Evolutionary conservation across 257 asterid genomes (phyloP).

Genomic region (Cordia subcordata): DNA sequence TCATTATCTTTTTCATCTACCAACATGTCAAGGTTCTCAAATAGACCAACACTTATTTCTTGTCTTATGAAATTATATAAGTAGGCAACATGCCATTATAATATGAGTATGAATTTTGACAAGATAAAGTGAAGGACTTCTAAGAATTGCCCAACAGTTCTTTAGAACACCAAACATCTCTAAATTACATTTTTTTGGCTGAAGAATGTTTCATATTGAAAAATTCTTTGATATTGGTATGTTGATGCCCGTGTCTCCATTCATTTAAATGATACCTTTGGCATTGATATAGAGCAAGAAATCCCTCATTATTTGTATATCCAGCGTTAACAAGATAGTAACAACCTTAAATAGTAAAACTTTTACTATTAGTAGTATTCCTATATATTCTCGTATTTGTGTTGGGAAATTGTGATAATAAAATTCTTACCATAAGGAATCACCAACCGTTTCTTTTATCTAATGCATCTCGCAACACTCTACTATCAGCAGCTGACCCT

Average conservation of each 20-base stretch:
- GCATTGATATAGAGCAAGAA: constrained; percentile 13
- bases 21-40: too few relatives aligned
- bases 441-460: constrained; percentile 4
- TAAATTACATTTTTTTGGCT: neutral
- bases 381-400: neutral
- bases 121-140: too few relatives aligned
- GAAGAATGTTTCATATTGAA: constrained; percentile 1
- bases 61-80: too few relatives aligned
- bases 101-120: too few relatives aligned
- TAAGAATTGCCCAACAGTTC: too few relatives aligned
- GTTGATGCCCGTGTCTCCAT: constrained; percentile 5
- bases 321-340: constrained; percentile 14
- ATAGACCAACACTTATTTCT: too few relatives aligned
- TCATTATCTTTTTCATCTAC: neutral
- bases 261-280: constrained; percentile 12
- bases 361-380: neutral
- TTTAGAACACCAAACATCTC: too few relatives aligned
- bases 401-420: neutral
- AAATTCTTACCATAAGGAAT: constrained; percentile 6
- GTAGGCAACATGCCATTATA: too few relatives aligned
- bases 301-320: constrained; percentile 16
- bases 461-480: neutral
- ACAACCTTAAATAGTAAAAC: neutral
- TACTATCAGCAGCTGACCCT: constrained; percentile 1
- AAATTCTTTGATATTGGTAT: neutral